These are phyloP conservation scores for Monsonia emarginata DNA, from an alignment of 441 rosid species.

Conservation along the genomic window DNA sequence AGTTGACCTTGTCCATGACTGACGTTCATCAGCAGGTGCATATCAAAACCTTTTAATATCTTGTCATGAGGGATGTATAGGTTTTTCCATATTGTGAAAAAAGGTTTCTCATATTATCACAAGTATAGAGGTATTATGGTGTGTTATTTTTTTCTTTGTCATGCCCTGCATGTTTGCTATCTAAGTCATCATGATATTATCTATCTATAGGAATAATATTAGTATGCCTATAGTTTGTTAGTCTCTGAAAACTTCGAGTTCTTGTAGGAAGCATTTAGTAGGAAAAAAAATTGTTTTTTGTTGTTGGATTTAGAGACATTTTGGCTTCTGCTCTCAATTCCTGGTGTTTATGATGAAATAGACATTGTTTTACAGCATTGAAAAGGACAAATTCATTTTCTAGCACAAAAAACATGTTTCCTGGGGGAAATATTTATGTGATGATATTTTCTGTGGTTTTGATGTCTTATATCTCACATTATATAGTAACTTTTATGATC, in stretches of 20 bases:
- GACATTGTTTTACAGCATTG: neutral
- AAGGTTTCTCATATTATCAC: constrained; percentile 1
- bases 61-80: neutral
- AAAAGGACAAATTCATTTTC: neutral
- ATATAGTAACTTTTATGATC: constrained; percentile 10
- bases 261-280: neutral
- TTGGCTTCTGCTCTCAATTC: neutral
- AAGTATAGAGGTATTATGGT: neutral
- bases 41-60: constrained; percentile 11
- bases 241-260: too few relatives aligned
- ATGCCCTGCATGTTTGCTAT: constrained; percentile 1
- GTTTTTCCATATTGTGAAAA: constrained; percentile 1
- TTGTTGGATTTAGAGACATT: neutral
- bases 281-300: neutral
- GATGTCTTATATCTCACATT: constrained; percentile 7
- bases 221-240: neutral
- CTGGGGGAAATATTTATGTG: neutral
- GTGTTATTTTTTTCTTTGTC: neutral
- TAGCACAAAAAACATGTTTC: neutral
- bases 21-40: constrained; percentile 94
- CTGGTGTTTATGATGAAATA: neutral
- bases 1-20: constrained; percentile 80
- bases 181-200: neutral
- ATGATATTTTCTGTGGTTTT: constrained; percentile 1
- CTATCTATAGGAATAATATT: neutral